phyloP scores from a whole-genome alignment of 1,284 basidiomycete genomes.

The Heterobasidion irregulare region DNA sequence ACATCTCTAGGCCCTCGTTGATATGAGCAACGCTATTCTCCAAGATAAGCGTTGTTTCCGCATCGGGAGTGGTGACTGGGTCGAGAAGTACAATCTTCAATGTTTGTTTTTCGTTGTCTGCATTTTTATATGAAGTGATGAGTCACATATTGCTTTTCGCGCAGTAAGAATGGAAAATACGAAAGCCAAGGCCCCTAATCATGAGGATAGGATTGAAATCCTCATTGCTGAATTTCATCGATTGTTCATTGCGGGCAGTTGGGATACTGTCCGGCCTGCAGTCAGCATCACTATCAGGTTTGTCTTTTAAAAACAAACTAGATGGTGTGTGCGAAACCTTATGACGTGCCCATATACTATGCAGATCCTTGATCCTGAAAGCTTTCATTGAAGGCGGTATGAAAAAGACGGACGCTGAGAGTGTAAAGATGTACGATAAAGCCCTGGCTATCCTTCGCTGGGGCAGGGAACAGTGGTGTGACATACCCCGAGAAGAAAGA shows the following conservation, averaged over 20 bases:
- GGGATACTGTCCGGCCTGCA: slow-evolving; percentile 2
- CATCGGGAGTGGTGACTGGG: not conserved
- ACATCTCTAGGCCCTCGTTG: not conserved
- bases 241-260: not conserved
- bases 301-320: not conserved
- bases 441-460: slow-evolving; percentile 6
- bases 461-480: slow-evolving; percentile 7
- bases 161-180: not conserved
- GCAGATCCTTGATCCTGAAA: not conserved
- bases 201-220: not conserved
- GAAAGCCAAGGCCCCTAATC: not conserved
- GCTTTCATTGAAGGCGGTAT: not conserved
- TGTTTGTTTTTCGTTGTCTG: not conserved
- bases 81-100: slow-evolving; percentile 1
- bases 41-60: not conserved
- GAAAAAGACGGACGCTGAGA: not conserved
- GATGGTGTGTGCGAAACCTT: too few relatives aligned
- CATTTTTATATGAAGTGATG: too few relatives aligned
- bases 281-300: slow-evolving; percentile 4
- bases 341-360: not conserved
- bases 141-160: not conserved
- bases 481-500: slow-evolving; percentile 4
- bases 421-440: not conserved
- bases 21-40: slow-evolving; percentile 1
- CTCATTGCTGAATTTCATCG: not conserved